Evolutionary conservation across 352 stramenopile genomes (phyloP).

Genomic region (Lagenidium giganteum): DNA sequence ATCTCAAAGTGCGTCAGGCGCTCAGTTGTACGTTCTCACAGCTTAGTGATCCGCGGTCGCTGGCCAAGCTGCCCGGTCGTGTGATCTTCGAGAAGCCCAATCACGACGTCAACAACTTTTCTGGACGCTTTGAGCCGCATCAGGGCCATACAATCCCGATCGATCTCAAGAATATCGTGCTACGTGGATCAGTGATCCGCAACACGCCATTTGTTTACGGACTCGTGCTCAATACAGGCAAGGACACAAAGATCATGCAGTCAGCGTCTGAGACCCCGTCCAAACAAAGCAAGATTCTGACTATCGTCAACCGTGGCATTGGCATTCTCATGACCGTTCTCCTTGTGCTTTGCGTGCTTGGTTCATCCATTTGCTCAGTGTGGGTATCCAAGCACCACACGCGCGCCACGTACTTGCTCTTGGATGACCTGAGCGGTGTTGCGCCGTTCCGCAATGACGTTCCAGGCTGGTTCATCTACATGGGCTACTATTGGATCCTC

Average conservation of each 20-base stretch:
- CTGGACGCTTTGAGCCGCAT: slow-evolving; percentile 64
- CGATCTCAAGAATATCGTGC: slow-evolving; percentile 79
- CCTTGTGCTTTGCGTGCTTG: slow-evolving; percentile 61
- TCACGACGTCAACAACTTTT: slow-evolving; percentile 86
- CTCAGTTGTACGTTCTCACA: slow-evolving; percentile 82
- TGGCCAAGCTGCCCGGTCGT: slow-evolving; percentile 58
- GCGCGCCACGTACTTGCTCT: slow-evolving; percentile 62
- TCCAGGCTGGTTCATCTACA: slow-evolving; percentile 64
- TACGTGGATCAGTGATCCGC: slow-evolving; percentile 79
- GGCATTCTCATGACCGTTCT: slow-evolving; percentile 73
- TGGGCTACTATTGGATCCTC: slow-evolving; percentile 87
- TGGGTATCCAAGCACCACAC: slow-evolving; percentile 61
- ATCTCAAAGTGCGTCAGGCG: slow-evolving; percentile 81
- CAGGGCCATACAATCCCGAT: slow-evolving; percentile 77
- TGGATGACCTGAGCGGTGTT: slow-evolving; percentile 50
- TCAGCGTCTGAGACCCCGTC: slow-evolving; percentile 57
- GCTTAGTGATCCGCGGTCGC: slow-evolving; percentile 54
- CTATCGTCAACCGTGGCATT: slow-evolving; percentile 79
- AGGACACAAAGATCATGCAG: slow-evolving; percentile 88
- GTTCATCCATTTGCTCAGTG: slow-evolving; percentile 55
- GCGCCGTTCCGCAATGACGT: slow-evolving; percentile 72
- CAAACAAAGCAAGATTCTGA: slow-evolving; percentile 81
- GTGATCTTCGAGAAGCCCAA: slow-evolving; percentile 82
- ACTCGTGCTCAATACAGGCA: slow-evolving; percentile 77
- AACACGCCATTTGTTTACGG: slow-evolving; percentile 80